Percentiles rank a stretch among this genome's conserved stretches.
These are phyloP conservation scores for Candida nanaspora DNA, from an alignment of 805 yeast species.

Conservation along the genomic window DNA sequence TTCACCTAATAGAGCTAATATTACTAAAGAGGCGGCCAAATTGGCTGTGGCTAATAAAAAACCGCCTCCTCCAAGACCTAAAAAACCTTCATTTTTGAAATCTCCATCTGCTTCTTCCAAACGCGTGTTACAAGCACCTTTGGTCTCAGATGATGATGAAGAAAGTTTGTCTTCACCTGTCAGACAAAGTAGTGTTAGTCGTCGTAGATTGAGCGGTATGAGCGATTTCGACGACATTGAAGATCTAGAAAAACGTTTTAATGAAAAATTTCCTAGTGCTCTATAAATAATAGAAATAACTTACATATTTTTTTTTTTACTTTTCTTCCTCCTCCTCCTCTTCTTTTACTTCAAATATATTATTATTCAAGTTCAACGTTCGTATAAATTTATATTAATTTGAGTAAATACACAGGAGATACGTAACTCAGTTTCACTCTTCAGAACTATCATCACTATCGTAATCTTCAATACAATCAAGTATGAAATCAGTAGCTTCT, in stretches of 20 bases:
- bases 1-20: conserved; percentile 6
- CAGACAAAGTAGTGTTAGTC: neutral
- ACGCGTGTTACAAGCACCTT: conserved; percentile 1
- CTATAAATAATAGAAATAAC: conserved; percentile 27
- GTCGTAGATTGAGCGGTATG: conserved; percentile 10
- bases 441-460: conserved; percentile 33
- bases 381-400: neutral
- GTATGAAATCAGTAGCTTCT: conserved; percentile 77
- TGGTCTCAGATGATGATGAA: too few relatives aligned
- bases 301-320: too few relatives aligned
- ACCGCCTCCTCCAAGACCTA: conserved; percentile 51
- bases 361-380: too few relatives aligned
- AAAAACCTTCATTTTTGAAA: conserved; percentile 51
- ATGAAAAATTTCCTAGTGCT: conserved; percentile 55
- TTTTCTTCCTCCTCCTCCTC: too few relatives aligned
- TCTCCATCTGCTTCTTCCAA: conserved; percentile 23
- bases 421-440: neutral
- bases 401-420: neutral
- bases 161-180: neutral
- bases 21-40: neutral
- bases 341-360: neutral
- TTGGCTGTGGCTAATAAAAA: conserved; percentile 10
- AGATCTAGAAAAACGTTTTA: conserved; percentile 49
- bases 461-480: conserved; percentile 70
- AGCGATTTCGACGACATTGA: conserved; percentile 38